Evolutionary conservation across 1,139 yeast species (phyloP).

Genomic region (Pichia sorboxylosa): DNA sequence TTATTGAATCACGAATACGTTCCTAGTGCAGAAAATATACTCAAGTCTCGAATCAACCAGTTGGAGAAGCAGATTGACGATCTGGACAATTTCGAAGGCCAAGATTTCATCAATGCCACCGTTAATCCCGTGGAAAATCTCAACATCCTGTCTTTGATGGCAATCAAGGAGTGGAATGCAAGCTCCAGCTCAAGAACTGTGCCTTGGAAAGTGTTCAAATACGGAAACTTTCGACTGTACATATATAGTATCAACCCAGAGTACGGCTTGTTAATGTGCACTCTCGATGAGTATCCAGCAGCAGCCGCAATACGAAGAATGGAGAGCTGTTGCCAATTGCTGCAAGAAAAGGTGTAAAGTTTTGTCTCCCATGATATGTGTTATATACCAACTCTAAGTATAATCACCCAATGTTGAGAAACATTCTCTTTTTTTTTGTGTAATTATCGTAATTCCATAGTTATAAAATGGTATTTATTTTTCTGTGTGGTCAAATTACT

Average conservation of each 20-base stretch:
- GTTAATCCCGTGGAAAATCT: constrained; percentile 29
- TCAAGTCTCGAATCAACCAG: constrained; percentile 3
- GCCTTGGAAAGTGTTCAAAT: constrained; percentile 17
- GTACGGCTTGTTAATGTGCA: constrained; percentile 23
- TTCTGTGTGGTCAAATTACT: no score
- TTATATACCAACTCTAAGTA: no score
- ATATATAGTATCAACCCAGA: constrained; percentile 15
- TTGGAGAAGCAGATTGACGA: constrained; percentile 10
- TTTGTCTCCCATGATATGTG: no score
- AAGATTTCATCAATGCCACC: constrained; percentile 20
- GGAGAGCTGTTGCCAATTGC: constrained; percentile 25
- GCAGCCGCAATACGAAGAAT: constrained; percentile 34
- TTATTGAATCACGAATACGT: no score
- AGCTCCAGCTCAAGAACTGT: not conserved
- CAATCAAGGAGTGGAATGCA: constrained; percentile 28
- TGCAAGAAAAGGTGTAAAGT: no score
- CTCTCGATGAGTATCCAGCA: constrained; percentile 27
- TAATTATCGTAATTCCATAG: no score
- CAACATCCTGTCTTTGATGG: constrained; percentile 36
- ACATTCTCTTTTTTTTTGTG: no score
- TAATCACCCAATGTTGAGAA: no score
- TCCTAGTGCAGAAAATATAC: not conserved
- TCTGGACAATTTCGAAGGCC: constrained; percentile 12
- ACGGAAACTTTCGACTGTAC: constrained; percentile 16
- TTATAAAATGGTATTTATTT: no score